Percentiles rank a stretch among this genome's conserved stretches.
phyloP scores from a whole-genome alignment of 1,284 basidiomycete species.

The Sphagnurus paluster region DNA sequence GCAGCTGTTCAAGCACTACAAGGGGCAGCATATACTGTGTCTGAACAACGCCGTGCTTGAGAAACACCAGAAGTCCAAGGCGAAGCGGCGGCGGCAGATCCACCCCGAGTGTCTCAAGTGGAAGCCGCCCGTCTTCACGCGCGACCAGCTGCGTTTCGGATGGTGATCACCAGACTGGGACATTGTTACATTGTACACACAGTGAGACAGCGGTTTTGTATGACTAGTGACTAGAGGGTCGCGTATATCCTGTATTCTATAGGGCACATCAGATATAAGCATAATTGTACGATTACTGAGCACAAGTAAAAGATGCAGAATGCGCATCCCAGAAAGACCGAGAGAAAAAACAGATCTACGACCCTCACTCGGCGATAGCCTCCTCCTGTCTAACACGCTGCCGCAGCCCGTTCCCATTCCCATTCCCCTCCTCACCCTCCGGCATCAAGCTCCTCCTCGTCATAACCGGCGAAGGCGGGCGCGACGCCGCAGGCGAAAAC shows the following conservation, averaged over 20 bases:
- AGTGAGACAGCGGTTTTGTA: slow-evolving; percentile 8
- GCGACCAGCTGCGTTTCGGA: slow-evolving; percentile 88
- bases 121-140: slow-evolving; percentile 93
- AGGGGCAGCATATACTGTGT: slow-evolving; percentile 93
- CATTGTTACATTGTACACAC: slow-evolving; percentile 9
- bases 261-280: neutral
- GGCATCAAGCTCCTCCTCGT: slow-evolving; percentile 31
- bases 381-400: slow-evolving; percentile 15
- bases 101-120: slow-evolving; percentile 82
- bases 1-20: slow-evolving; percentile 96
- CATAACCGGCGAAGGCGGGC: slow-evolving; percentile 63
- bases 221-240: too few relatives aligned
- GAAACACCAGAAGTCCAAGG: slow-evolving; percentile 83
- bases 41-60: slow-evolving; percentile 91
- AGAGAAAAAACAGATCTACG: neutral
- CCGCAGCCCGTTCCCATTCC: slow-evolving; percentile 15
- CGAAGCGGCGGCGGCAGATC: slow-evolving; percentile 82
- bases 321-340: neutral
- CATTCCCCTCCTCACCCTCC: slow-evolving; percentile 12
- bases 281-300: slow-evolving; percentile 6
- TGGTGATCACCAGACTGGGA: slow-evolving; percentile 47
- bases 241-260: slow-evolving; percentile 14
- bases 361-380: neutral
- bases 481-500: slow-evolving; percentile 68
- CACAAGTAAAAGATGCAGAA: too few relatives aligned